Conservation (phyloP, 805 yeast genomes). For the Hanseniaspora mollemarum region DNA sequence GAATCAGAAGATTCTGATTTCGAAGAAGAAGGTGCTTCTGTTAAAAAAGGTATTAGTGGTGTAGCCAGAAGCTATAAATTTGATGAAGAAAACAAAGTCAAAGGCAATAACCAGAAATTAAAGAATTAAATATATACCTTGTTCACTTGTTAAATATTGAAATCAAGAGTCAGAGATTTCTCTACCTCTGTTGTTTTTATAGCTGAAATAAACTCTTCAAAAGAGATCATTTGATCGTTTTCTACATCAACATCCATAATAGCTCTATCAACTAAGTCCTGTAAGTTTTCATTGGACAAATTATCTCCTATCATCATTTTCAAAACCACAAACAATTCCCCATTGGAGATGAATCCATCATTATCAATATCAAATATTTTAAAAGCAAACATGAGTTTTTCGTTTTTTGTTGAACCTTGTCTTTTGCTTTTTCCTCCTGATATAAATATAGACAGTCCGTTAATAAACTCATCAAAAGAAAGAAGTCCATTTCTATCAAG, state of each 20-base stretch:
- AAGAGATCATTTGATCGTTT: constrained; percentile 75
- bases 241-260: constrained; percentile 85
- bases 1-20: constrained; percentile 30
- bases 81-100: constrained; percentile 12
- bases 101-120: no score
- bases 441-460: constrained; percentile 75
- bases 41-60: constrained; percentile 77
- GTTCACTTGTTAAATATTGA: constrained; percentile 25
- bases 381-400: constrained; percentile 63
- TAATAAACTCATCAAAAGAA: constrained; percentile 88
- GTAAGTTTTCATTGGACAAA: constrained; percentile 73
- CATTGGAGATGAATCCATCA: constrained; percentile 91
- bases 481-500: constrained; percentile 85
- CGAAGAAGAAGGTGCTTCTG: constrained; percentile 56
- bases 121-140: no score
- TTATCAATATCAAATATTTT: constrained; percentile 89
- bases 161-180: constrained; percentile 44
- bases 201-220: constrained; percentile 73
- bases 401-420: neutral
- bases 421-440: constrained; percentile 66
- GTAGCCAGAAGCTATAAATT: constrained; percentile 70
- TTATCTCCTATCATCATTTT: constrained; percentile 96
- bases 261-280: constrained; percentile 93
- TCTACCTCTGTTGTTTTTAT: constrained; percentile 47
- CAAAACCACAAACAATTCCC: constrained; percentile 81